A percentile compares a stretch with the other conserved stretches of the same genome.
phyloP scores from a whole-genome alignment of 2,329 filamentous ascomycete species.

The Endoconidiophora polonica region DNA sequence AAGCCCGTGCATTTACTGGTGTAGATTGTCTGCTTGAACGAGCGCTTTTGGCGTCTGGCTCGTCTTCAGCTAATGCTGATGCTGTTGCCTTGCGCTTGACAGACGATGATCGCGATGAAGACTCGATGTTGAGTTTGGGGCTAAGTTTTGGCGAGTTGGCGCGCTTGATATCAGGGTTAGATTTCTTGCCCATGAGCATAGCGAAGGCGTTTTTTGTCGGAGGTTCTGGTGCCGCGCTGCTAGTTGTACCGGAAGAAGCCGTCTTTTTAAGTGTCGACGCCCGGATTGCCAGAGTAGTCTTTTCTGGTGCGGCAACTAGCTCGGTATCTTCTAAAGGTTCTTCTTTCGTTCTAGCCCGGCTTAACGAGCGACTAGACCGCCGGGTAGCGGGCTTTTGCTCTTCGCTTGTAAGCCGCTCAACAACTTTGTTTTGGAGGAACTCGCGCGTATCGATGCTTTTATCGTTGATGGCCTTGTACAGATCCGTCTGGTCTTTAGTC shows the following conservation, averaged over 20 bases:
- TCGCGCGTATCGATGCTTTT: constrained; percentile 45
- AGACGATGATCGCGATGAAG: background rate
- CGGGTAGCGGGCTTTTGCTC: background rate
- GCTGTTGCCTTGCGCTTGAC: constrained; percentile 17
- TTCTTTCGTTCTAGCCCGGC: background rate
- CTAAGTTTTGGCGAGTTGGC: background rate
- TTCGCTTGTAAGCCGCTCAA: constrained; percentile 39
- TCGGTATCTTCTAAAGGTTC: background rate
- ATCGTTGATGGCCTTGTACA: constrained; percentile 55
- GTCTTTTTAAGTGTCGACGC: background rate
- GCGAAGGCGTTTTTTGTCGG: constrained; percentile 30
- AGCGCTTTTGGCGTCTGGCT: constrained; percentile 43
- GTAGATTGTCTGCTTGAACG: constrained; percentile 64
- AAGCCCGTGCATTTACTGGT: constrained; percentile 38
- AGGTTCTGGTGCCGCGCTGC: constrained; percentile 11
- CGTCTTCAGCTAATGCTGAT: constrained; percentile 18
- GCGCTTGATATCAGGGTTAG: background rate
- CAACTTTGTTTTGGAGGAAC: constrained; percentile 67
- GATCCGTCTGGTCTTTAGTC: constrained; percentile 74
- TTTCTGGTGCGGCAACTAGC: background rate
- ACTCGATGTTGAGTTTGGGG: background rate
- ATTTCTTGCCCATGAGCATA: constrained; percentile 31
- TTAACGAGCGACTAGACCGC: background rate
- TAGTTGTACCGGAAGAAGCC: too few relatives aligned
- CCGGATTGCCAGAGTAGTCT: constrained; percentile 2